Evolutionary conservation across 768 basidiomycete species (phyloP), one percentile per base, ranked within the genome.

Genomic region (Pleurotus ostreatus): DNA sequence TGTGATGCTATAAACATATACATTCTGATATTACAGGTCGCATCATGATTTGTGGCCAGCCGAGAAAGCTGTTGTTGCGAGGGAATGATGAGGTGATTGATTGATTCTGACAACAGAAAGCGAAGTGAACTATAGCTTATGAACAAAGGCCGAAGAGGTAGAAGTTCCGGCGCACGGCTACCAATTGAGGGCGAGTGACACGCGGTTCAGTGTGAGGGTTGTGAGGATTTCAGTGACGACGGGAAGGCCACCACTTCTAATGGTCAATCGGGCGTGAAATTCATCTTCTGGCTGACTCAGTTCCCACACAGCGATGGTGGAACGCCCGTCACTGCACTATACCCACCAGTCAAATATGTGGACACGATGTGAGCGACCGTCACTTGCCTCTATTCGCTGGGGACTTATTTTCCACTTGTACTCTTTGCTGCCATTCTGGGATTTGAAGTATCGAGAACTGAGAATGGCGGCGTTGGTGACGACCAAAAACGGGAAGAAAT

Each of bases 221-320:
- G 89, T 86, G 62, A 92, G 67, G 61, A 92, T 82, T 68, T 92
- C 90, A 7, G 89, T 92, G 56, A 89, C 77, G 57, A 89, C 66
- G 20, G 78, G 68, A 54, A 91, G 76, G 43, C 80, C 85, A 26
- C 79, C 69, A 11, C 79, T 74, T 60, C 73, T 79, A 64, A 92
- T 73, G 15, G 78, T 82, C 49, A 91, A 71, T 49, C 77, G 76
- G 3, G 88, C 88, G 58, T 77, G 72, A 68, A 78, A 82, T 13
- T 82, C 75, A 57, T 83, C 80, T 40, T 77, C 74, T 13, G 84
- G 79, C 5, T 79, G 70, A 58, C 77, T 80, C 48, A 80, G 66
- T 63, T 89, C 88, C 85, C 88, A 92, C 20, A 78, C 71, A 0
- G 89, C 90, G 44, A 90, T 64, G 15, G 70, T 75, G 9, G 77